Evolutionary conservation across 108 stramenopile genomes (phyloP).

Genomic region (Nannochloropsis gaditana): DNA sequence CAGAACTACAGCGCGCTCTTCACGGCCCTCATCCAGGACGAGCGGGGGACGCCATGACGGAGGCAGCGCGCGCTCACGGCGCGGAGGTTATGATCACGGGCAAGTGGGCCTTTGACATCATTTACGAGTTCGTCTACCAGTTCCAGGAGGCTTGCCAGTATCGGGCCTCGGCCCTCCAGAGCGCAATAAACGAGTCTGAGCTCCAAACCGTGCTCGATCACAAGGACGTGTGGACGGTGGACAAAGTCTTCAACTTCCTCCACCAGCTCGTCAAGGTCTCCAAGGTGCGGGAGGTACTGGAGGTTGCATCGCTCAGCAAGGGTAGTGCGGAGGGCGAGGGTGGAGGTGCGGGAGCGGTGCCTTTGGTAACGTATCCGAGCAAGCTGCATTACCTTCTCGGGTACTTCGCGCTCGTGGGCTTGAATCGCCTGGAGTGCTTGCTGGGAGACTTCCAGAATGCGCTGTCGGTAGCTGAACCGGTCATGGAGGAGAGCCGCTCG

Average conservation of each 20-base stretch:
- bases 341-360: background rate
- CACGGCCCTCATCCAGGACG: constrained; percentile 24
- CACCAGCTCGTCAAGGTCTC: constrained; percentile 67
- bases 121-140: constrained; percentile 96
- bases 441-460: constrained; percentile 82
- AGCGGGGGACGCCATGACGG: background rate
- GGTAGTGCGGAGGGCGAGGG: constrained; percentile 25
- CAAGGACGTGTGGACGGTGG: constrained; percentile 83
- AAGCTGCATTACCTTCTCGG: constrained; percentile 58
- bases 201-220: constrained; percentile 52
- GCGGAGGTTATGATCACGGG: constrained; percentile 68
- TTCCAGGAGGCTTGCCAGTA: constrained; percentile 97
- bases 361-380: constrained; percentile 22
- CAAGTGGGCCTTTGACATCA: constrained; percentile 94
- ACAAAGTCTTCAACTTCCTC: constrained; percentile 81
- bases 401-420: constrained; percentile 82
- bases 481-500: constrained; percentile 43
- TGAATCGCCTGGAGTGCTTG: constrained; percentile 86
- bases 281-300: constrained; percentile 58
- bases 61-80: constrained; percentile 12
- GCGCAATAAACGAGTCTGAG: background rate
- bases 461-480: constrained; percentile 61
- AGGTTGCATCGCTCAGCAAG: constrained; percentile 50
- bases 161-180: constrained; percentile 30
- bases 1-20: constrained; percentile 23